These are phyloP conservation scores for Apiospora hydei DNA, from an alignment of 2,329 filamentous ascomycete genomes.

Conservation along the genomic window DNA sequence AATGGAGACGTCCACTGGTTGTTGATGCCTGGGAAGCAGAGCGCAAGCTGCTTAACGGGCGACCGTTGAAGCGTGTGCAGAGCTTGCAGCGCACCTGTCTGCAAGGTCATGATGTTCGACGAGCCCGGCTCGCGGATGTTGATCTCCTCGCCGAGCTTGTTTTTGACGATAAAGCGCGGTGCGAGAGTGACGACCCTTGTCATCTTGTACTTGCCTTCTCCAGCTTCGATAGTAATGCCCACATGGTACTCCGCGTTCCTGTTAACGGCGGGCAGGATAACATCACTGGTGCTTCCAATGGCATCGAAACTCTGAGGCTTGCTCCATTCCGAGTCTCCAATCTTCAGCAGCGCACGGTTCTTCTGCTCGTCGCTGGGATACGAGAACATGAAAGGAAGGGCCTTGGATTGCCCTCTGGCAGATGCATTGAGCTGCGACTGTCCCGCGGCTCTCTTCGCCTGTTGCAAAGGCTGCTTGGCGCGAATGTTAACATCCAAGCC, in stretches of 20 bases:
- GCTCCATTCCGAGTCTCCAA: conserved; percentile 93
- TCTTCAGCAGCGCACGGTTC: conserved; percentile 86
- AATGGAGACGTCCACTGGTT: conserved; percentile 98
- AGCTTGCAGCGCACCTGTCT: conserved; percentile 80
- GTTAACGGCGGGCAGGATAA: conserved; percentile 77
- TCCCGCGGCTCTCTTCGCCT: conserved; percentile 82
- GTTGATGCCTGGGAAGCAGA: conserved; percentile 93
- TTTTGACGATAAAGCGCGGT: conserved; percentile 92
- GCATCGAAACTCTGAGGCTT: conserved; percentile 98
- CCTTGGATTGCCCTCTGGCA: conserved; percentile 69
- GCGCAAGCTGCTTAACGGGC: conserved; percentile 84
- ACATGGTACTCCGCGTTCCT: conserved; percentile 85
- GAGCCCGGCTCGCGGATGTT: conserved; percentile 92
- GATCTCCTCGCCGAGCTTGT: conserved; percentile 87
- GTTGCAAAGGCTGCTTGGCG: conserved; percentile 87
- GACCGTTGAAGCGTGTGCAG: conserved; percentile 89
- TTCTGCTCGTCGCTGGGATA: conserved; percentile 87
- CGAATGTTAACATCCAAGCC: conserved; percentile 87
- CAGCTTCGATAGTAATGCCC: conserved; percentile 86
- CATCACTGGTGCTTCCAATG: conserved; percentile 90
- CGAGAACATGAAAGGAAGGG: conserved; percentile 94
- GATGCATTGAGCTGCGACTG: conserved; percentile 67
- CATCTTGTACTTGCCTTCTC: conserved; percentile 97
- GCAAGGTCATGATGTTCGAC: conserved; percentile 80
- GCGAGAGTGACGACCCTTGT: conserved; percentile 94